phyloP scores from a whole-genome alignment of 768 basidiomycete genomes.

The Podaxis rugospora region DNA sequence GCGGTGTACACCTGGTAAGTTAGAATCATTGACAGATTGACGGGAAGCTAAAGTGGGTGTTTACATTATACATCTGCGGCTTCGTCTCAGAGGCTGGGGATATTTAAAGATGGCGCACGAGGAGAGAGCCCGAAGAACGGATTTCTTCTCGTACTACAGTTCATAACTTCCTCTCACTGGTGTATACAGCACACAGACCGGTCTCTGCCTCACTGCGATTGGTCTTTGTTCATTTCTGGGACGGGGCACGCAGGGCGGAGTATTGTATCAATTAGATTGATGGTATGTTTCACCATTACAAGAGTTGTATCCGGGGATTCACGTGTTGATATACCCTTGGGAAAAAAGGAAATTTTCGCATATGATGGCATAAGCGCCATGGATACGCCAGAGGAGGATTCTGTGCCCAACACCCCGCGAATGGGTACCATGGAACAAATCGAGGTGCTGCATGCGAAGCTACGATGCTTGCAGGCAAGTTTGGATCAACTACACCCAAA shows the following conservation, averaged over 20 bases:
- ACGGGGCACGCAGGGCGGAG: neutral
- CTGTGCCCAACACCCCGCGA: neutral
- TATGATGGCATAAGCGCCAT: neutral
- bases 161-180: neutral
- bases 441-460: neutral
- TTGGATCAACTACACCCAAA: neutral
- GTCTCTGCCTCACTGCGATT: neutral
- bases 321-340: neutral
- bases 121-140: neutral
- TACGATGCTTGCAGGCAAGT: neutral
- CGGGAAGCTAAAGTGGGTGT: conserved; percentile 2
- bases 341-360: neutral
- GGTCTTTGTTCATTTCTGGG: neutral
- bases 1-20: conserved; percentile 1
- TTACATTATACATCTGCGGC: neutral
- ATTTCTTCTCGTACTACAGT: neutral
- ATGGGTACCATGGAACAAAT: conserved; percentile 1
- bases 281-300: neutral
- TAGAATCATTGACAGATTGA: conserved; percentile 7
- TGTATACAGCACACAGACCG: neutral
- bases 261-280: neutral
- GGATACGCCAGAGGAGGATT: conserved; percentile 1
- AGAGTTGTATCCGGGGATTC: neutral
- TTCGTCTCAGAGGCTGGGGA: neutral
- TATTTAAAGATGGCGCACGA: neutral